Evolutionary conservation across 176 grass and related monocot genomes (phyloP).

Genomic region (Calamus simplicifolius): DNA sequence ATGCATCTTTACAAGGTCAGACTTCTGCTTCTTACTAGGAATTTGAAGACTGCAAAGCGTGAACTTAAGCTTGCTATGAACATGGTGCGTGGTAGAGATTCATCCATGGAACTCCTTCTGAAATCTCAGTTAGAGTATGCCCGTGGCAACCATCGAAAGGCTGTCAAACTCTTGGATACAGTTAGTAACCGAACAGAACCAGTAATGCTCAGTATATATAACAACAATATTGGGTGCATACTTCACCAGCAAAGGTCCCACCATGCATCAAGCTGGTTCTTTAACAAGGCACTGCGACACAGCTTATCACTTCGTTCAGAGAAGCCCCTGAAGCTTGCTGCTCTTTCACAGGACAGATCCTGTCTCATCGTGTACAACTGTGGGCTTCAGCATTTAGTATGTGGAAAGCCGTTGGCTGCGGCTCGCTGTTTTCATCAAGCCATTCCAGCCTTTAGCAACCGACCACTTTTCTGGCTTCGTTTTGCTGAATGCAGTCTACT

Average conservation of each 20-base stretch:
- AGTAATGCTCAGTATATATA: conserved; percentile 57
- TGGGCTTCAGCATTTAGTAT: conserved; percentile 68
- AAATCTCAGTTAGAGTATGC: conserved; percentile 95
- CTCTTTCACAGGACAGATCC: conserved; percentile 66
- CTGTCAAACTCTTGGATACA: conserved; percentile 76
- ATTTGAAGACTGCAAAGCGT: conserved; percentile 84
- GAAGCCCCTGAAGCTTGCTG: conserved; percentile 52
- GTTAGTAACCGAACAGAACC: conserved; percentile 70
- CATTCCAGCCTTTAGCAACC: conserved; percentile 41
- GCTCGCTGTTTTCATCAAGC: conserved; percentile 65
- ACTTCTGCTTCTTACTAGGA: conserved; percentile 70
- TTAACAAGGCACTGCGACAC: conserved; percentile 62
- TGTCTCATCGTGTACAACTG: conserved; percentile 68
- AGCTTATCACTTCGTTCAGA: conserved; percentile 44
- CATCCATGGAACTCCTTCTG: conserved; percentile 71
- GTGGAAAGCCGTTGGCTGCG: conserved; percentile 64
- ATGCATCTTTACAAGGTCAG: conserved; percentile 87
- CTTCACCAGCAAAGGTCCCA: conserved; percentile 76
- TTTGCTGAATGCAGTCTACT: conserved; percentile 80
- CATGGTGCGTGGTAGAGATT: conserved; percentile 94
- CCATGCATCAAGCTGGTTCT: conserved; percentile 55
- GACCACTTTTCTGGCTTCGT: conserved; percentile 78
- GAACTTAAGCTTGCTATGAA: conserved; percentile 94
- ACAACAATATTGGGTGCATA: conserved; percentile 92
- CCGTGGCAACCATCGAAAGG: conserved; percentile 74